These are phyloP conservation scores for Neocatenulostroma microsporum DNA, from an alignment of 2,329 filamentous ascomycete species.

Conservation along the genomic window DNA sequence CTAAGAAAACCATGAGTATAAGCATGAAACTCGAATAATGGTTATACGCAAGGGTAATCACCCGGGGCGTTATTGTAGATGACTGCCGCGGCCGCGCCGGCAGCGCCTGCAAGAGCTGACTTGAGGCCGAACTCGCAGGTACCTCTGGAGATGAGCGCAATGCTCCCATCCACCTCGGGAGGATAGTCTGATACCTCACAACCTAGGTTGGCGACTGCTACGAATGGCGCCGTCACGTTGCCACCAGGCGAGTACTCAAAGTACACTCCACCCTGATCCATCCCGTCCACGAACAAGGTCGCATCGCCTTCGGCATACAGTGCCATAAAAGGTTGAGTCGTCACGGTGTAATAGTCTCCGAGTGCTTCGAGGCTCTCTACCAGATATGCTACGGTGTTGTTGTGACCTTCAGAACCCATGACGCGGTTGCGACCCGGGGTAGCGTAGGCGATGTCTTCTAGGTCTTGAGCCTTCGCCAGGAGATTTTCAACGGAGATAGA, in stretches of 20 bases:
- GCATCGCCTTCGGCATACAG: slow-evolving; percentile 29
- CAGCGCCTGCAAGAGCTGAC: slow-evolving; percentile 57
- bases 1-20: too few species aligned
- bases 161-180: slow-evolving; percentile 49
- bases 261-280: slow-evolving; percentile 50
- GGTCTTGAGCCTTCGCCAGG: slow-evolving; percentile 19
- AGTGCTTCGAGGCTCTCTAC: slow-evolving; percentile 35
- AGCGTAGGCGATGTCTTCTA: slow-evolving; percentile 34
- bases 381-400: slow-evolving; percentile 34
- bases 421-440: slow-evolving; percentile 31
- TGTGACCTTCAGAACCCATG: slow-evolving; percentile 32
- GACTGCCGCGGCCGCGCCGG: slow-evolving; percentile 62
- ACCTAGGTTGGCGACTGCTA: slow-evolving; percentile 54
- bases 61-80: slow-evolving; percentile 67
- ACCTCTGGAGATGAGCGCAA: slow-evolving; percentile 65
- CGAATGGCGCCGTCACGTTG: slow-evolving; percentile 47
- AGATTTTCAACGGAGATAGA: slow-evolving; percentile 10
- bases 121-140: slow-evolving; percentile 65
- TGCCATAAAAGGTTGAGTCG: slow-evolving; percentile 38
- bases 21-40: too few species aligned
- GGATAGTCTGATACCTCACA: slow-evolving; percentile 60
- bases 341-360: slow-evolving; percentile 53
- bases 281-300: slow-evolving; percentile 46
- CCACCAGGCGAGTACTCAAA: slow-evolving; percentile 62
- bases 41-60: too few species aligned